Conservation (phyloP, 208 protist genomes). For the Borovskyia barvae region DNA sequence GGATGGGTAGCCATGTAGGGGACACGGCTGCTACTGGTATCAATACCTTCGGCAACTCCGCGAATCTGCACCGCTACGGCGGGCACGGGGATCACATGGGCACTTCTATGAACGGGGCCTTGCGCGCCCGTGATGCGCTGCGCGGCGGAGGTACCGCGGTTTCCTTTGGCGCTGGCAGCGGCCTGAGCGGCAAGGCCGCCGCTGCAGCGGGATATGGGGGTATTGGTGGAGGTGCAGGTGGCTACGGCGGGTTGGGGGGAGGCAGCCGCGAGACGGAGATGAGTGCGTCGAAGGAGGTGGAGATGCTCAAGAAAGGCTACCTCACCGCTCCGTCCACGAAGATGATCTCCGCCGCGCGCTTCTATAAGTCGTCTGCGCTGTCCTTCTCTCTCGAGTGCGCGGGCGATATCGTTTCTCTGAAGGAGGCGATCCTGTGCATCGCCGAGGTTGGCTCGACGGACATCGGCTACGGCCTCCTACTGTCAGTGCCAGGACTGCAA, state of each 20-base stretch:
- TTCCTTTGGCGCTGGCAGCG: background rate
- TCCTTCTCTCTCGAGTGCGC: conserved; percentile 67
- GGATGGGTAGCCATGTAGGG: background rate
- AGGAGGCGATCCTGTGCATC: conserved; percentile 80
- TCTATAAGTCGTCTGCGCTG: conserved; percentile 51
- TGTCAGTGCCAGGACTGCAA: conserved; percentile 49
- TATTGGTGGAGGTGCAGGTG: background rate
- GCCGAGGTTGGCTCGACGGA: conserved; percentile 74
- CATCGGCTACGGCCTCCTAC: conserved; percentile 56
- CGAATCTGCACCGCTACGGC: conserved; percentile 16
- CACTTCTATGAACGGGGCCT: conserved; percentile 11
- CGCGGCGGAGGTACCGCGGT: conserved; percentile 15
- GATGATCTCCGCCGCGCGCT: conserved; percentile 67
- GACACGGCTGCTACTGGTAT: conserved; percentile 15
- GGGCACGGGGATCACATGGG: conserved; percentile 12
- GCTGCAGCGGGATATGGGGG: background rate
- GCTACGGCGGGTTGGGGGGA: background rate
- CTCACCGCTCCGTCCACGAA: conserved; percentile 28
- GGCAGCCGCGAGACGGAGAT: conserved; percentile 13
- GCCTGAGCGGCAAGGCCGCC: conserved; percentile 1
- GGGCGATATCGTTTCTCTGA: conserved; percentile 52
- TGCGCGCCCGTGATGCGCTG: conserved; percentile 7
- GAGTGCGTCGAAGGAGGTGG: conserved; percentile 20
- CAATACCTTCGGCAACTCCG: conserved; percentile 15
- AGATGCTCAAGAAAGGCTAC: conserved; percentile 41